Conservation (phyloP, 192 early-diverging fungal genomes). For the Oehlia diaphana region DNA sequence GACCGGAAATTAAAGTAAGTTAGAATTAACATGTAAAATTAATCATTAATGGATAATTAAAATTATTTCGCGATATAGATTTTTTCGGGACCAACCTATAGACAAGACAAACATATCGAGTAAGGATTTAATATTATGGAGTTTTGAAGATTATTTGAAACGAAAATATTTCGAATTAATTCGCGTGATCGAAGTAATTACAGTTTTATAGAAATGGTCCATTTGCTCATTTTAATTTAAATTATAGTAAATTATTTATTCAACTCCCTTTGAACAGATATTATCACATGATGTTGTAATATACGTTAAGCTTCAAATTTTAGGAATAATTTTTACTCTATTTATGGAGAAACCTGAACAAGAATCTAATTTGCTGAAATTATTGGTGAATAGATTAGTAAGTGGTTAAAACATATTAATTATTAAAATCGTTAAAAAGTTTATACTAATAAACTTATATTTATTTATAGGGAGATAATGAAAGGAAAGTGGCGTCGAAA, state of each 20-base stretch:
- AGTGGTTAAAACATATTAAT: background rate
- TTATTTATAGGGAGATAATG: conserved; percentile 71
- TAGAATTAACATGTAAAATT: background rate
- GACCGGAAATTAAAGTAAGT: conserved; percentile 76
- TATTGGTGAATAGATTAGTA: conserved; percentile 91
- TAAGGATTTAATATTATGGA: conserved; percentile 86
- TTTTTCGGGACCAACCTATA: conserved; percentile 91
- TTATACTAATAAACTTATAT: background rate
- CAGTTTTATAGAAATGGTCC: background rate
- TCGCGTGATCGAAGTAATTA: conserved; percentile 75
- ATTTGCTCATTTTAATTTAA: background rate
- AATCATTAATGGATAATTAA: background rate
- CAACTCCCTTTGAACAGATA: conserved; percentile 40
- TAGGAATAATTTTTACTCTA: conserved; percentile 75
- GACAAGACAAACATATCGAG: conserved; percentile 55
- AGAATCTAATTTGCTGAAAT: conserved; percentile 89
- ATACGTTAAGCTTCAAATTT: conserved; percentile 80
- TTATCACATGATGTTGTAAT: conserved; percentile 84
- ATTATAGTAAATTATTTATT: background rate
- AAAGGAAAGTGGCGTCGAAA: conserved; percentile 85
- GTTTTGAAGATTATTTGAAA: conserved; percentile 94
- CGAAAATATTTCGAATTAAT: conserved; percentile 90
- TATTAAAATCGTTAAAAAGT: background rate
- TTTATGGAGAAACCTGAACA: conserved; percentile 90
- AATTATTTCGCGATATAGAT: conserved; percentile 37